Percentiles rank a stretch among this genome's conserved stretches.
These are phyloP conservation scores for Hypoxylon rubiginosum DNA, from an alignment of 2,329 filamentous ascomycete species.

Conservation along the genomic window DNA sequence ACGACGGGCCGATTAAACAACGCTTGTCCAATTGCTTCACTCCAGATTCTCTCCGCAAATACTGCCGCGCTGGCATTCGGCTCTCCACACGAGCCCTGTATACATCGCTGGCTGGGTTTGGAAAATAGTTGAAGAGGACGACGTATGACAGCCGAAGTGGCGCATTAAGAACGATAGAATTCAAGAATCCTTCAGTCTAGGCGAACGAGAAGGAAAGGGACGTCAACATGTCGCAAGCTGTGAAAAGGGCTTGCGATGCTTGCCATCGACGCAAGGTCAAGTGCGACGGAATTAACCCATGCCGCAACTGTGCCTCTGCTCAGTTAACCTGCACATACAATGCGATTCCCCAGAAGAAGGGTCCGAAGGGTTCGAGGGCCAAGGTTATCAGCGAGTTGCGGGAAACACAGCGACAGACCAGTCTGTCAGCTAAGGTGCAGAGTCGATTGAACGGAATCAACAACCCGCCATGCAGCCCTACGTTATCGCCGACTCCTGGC, in stretches of 20 bases:
- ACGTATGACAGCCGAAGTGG: conserved; percentile 23
- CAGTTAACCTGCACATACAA: conserved; percentile 80
- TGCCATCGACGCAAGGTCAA: conserved; percentile 82
- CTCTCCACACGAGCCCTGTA: conserved; percentile 36
- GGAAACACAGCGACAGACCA: conserved; percentile 76
- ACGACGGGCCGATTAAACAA: conserved; percentile 54
- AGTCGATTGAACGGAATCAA: conserved; percentile 70
- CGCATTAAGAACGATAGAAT: conserved; percentile 25
- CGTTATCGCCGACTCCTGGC: conserved; percentile 68
- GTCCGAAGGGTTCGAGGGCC: conserved; percentile 79
- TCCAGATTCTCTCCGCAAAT: conserved; percentile 46
- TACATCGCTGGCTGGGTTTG: conserved; percentile 28
- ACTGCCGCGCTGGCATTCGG: conserved; percentile 33
- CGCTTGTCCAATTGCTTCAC: conserved; percentile 47
- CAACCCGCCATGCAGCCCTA: conserved; percentile 61
- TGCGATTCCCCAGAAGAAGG: conserved; percentile 81
- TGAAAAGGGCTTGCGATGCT: conserved; percentile 75
- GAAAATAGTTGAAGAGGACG: conserved; percentile 35
- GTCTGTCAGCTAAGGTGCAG: conserved; percentile 72
- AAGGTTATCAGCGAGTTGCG: conserved; percentile 82
- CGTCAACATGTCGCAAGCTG: conserved; percentile 54
- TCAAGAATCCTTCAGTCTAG: conserved; percentile 14
- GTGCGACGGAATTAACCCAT: conserved; percentile 78
- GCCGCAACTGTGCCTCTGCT: conserved; percentile 77
- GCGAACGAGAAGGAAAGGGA: conserved; percentile 17